Percentiles rank a stretch among this genome's conserved stretches.
phyloP scores from a whole-genome alignment of 139 green algal genomes.

The Chlorella sp. region DNA sequence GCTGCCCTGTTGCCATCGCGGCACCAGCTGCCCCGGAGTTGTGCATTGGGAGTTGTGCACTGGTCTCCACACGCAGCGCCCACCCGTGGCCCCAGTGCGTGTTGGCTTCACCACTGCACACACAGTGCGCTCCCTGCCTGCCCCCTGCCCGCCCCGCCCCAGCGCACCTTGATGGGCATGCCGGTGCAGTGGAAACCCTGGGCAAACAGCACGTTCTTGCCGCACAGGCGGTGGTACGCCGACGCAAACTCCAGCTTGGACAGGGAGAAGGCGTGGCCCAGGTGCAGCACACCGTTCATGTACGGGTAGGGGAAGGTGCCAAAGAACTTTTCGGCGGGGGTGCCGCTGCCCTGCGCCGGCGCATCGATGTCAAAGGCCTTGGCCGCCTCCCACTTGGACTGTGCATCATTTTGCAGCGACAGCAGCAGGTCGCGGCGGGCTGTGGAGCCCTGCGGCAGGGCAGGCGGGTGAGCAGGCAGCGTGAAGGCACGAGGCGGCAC shows the following conservation, averaged over 20 bases:
- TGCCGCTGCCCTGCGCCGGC: constrained; percentile 54
- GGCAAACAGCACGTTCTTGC: constrained; percentile 93
- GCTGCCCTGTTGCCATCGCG: no score
- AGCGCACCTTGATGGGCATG: constrained; percentile 98
- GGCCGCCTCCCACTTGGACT: constrained; percentile 82
- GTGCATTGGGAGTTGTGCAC: no score
- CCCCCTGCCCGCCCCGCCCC: neutral
- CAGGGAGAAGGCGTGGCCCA: constrained; percentile 98
- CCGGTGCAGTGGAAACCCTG: constrained; percentile 99
- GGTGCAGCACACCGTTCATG: constrained; percentile 99
- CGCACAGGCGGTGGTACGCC: constrained; percentile 92
- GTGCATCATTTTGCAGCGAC: constrained; percentile 71
- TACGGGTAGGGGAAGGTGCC: constrained; percentile 99
- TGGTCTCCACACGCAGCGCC: no score
- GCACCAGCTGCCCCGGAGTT: no score
- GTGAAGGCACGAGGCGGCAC: no score
- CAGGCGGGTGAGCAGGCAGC: neutral
- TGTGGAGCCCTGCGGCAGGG: neutral
- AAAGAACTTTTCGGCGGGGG: constrained; percentile 90
- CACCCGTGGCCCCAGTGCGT: no score
- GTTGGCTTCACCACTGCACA: no score
- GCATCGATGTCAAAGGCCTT: constrained; percentile 91
- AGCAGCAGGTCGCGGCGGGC: constrained; percentile 86
- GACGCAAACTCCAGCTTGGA: constrained; percentile 98
- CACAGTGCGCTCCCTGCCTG: no score